Conservation (phyloP, 2,329 filamentous ascomycete species). For the Cytospora piceae region DNA sequence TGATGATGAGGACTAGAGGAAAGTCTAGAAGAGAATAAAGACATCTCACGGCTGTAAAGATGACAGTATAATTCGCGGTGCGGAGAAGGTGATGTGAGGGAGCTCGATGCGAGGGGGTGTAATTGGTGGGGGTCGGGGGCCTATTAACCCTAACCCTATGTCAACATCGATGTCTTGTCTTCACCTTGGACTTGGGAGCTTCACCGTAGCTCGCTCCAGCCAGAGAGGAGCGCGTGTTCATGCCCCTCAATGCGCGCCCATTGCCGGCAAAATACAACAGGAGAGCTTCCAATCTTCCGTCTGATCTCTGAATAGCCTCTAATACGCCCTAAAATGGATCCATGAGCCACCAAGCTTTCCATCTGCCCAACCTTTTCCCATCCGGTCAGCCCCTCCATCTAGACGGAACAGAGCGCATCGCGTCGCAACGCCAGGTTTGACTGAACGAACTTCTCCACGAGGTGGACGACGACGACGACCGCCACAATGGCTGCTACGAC, state of each 20-base stretch:
- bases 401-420: not conserved
- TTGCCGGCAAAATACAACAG: not conserved
- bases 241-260: not conserved
- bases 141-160: not conserved
- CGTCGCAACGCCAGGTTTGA: not conserved
- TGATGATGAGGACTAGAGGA: too few relatives aligned
- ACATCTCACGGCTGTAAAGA: too few relatives aligned
- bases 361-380: not conserved
- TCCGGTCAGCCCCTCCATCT: not conserved
- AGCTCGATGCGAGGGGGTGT: not conserved
- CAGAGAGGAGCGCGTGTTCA: not conserved
- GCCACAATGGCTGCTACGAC: slow-evolving; percentile 53
- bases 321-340: not conserved
- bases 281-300: not conserved
- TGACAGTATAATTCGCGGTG: too few relatives aligned
- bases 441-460: not conserved
- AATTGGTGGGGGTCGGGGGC: not conserved
- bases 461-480: not conserved
- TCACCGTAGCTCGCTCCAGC: not conserved
- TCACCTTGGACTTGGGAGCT: not conserved
- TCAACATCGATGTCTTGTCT: not conserved
- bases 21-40: too few relatives aligned
- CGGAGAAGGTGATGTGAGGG: too few relatives aligned
- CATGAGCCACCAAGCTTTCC: not conserved
- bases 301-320: not conserved